Conservation (phyloP, 768 basidiomycete genomes). For the Strobilomyces confusus region DNA sequence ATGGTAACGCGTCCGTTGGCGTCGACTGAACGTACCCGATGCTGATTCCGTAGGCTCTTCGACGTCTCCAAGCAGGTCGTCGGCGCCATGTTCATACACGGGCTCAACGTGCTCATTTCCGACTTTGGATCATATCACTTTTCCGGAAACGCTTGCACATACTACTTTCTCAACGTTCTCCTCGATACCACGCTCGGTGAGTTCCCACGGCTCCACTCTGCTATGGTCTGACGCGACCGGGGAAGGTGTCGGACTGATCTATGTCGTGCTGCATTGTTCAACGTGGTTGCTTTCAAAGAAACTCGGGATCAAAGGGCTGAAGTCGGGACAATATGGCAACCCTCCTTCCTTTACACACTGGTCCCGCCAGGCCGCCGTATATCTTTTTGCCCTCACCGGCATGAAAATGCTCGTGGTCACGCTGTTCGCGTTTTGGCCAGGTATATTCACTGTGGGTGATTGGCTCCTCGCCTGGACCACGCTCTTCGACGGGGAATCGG, state of each 20-base stretch:
- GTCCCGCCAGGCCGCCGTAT: conserved; percentile 75
- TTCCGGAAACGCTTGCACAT: conserved; percentile 81
- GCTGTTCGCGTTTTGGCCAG: conserved; percentile 67
- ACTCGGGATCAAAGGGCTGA: conserved; percentile 67
- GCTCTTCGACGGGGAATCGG: conserved; percentile 54
- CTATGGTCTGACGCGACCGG: conserved; percentile 5
- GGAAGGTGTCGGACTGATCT: conserved; percentile 75
- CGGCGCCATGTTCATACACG: conserved; percentile 81
- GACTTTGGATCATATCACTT: conserved; percentile 66
- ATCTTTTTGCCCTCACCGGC: conserved; percentile 70
- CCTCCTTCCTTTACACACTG: conserved; percentile 75
- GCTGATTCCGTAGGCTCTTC: conserved; percentile 57
- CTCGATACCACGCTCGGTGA: conserved; percentile 73
- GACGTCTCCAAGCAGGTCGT: conserved; percentile 91
- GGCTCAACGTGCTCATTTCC: conserved; percentile 75
- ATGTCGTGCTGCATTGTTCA: conserved; percentile 59
- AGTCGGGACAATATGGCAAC: conserved; percentile 83
- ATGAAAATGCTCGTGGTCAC: conserved; percentile 93
- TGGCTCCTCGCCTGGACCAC: conserved; percentile 81
- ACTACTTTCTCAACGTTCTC: conserved; percentile 90
- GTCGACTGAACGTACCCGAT: conserved; percentile 7
- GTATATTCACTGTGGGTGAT: conserved; percentile 71
- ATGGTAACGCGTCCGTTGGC: conserved; percentile 51
- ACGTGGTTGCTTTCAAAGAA: conserved; percentile 64
- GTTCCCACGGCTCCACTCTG: conserved; percentile 20